A percentile compares a stretch with the other conserved stretches of the same genome.
Conservation (phyloP, 2,329 filamentous ascomycete genomes). For the Trichophyton rubrum region DNA sequence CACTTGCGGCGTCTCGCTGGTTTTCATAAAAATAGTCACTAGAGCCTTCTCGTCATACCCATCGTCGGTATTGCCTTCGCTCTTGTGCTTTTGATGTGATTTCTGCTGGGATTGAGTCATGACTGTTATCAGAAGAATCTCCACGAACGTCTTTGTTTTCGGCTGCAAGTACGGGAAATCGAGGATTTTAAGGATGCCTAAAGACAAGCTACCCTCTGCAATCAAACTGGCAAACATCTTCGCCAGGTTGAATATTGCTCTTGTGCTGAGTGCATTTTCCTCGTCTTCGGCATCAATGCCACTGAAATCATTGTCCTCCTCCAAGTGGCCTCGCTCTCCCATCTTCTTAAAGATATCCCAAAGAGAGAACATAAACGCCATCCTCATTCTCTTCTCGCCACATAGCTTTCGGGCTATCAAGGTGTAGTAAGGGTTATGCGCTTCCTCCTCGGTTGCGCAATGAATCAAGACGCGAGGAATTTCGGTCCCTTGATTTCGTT, state of each 20-base stretch:
- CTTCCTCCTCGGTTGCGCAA: conserved; percentile 68
- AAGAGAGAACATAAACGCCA: conserved; percentile 75
- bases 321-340: conserved; percentile 53
- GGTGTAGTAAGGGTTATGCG: conserved; percentile 89
- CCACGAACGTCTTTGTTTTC: conserved; percentile 65
- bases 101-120: conserved; percentile 54
- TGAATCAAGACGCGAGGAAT: conserved; percentile 79
- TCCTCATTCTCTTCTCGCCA: conserved; percentile 51
- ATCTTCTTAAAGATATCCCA: conserved; percentile 77
- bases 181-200: conserved; percentile 50
- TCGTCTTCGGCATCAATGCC: conserved; percentile 43
- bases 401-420: conserved; percentile 71
- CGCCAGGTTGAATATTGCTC: conserved; percentile 54
- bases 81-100: conserved; percentile 15
- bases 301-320: conserved; percentile 50
- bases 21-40: conserved; percentile 53
- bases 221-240: conserved; percentile 54
- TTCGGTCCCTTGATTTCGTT: conserved; percentile 73
- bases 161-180: conserved; percentile 66
- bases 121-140: conserved; percentile 64
- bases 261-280: conserved; percentile 36
- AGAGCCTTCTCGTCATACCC: conserved; percentile 46
- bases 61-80: conserved; percentile 16
- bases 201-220: conserved; percentile 44
- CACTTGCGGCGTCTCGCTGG: conserved; percentile 53